Percentiles rank a stretch among this genome's conserved stretches.
These are phyloP conservation scores for Pichia membranifaciens DNA, from an alignment of 805 yeast genomes.

Conservation along the genomic window DNA sequence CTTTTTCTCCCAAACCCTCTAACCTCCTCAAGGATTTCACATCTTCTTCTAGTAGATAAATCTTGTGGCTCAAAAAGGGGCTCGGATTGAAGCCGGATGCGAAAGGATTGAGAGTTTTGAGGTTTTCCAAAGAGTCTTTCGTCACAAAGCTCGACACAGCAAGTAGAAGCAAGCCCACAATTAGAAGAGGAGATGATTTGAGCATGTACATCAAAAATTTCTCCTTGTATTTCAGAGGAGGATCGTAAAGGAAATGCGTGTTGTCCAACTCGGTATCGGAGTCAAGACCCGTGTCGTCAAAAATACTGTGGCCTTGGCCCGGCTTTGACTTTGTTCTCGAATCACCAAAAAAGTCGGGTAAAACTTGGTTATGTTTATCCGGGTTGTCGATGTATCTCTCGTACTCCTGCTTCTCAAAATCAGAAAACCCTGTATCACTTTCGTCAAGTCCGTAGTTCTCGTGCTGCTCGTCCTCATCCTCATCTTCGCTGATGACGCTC, in stretches of 20 bases:
- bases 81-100: neutral
- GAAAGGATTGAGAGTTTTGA: neutral
- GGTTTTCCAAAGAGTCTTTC: slow-evolving; percentile 4
- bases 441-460: neutral
- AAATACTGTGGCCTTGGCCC: too few species aligned
- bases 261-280: slow-evolving; percentile 14
- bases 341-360: too few species aligned
- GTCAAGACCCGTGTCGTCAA: neutral
- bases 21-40: slow-evolving; percentile 1
- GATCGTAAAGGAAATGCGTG: slow-evolving; percentile 14
- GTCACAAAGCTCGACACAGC: slow-evolving; percentile 1
- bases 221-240: slow-evolving; percentile 13
- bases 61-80: slow-evolving; percentile 9
- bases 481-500: too few species aligned
- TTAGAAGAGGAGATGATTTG: slow-evolving; percentile 13
- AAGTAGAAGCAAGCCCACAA: slow-evolving; percentile 8
- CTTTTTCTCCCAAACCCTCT: neutral
- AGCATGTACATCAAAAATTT: slow-evolving; percentile 13
- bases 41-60: slow-evolving; percentile 8
- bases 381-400: too few species aligned
- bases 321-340: too few species aligned
- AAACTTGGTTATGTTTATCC: too few species aligned
- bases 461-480: neutral
- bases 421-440: slow-evolving; percentile 6
- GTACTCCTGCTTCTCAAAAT: slow-evolving; percentile 7